Conservation (phyloP, 2,329 filamentous ascomycete species). For the Exophiala phaeomuriformis region DNA sequence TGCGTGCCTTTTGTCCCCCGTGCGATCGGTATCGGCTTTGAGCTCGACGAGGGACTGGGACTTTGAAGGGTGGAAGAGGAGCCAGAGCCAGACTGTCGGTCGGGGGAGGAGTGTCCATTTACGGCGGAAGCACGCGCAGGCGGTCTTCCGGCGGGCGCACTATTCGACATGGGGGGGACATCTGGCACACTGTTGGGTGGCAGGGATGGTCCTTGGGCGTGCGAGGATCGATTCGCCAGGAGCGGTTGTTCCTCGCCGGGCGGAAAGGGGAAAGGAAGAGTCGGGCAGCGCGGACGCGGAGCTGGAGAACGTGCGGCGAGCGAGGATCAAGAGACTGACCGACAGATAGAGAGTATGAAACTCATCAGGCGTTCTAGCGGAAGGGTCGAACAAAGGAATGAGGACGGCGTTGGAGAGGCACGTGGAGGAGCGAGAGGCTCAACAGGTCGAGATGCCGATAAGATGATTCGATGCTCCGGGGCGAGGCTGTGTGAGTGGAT, state of each 20-base stretch:
- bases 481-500: conserved; percentile 7
- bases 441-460: conserved; percentile 5
- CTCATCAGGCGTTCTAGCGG: conserved; percentile 10
- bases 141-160: conserved; percentile 43
- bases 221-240: conserved; percentile 23
- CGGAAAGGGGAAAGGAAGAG: conserved; percentile 7
- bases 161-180: conserved; percentile 47
- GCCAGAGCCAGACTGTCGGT: conserved; percentile 31
- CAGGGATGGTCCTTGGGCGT: conserved; percentile 18
- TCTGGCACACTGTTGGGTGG: conserved; percentile 35
- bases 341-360: conserved; percentile 1
- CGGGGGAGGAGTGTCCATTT: conserved; percentile 28
- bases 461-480: conserved; percentile 12
- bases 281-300: conserved; percentile 9
- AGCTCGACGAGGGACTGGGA: conserved; percentile 26
- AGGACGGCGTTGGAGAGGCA: conserved; percentile 9
- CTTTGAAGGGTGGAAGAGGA: conserved; percentile 23
- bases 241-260: conserved; percentile 5
- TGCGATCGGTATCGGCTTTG: conserved; percentile 34
- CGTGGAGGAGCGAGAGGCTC: conserved; percentile 25
- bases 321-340: background rate
- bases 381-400: background rate
- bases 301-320: conserved; percentile 13
- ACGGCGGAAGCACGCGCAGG: conserved; percentile 33
- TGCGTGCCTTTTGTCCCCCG: conserved; percentile 25